Evolutionary conservation across 192 early-diverging fungal genomes (phyloP), one percentile per base, ranked within the genome.

Genomic region (Pilaira anomala): DNA sequence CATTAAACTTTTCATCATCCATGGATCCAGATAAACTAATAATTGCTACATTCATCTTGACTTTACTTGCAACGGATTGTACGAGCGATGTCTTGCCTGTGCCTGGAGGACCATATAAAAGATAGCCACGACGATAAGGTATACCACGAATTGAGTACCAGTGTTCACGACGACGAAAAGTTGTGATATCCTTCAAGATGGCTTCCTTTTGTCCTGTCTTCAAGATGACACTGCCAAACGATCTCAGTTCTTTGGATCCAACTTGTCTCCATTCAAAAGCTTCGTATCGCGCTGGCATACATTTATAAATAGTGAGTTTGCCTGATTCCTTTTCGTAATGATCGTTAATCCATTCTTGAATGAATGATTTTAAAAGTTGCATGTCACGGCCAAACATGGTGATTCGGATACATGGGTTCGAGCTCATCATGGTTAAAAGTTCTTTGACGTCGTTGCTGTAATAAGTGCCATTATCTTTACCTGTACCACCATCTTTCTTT

Each of bases 71-170:
- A 67, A 83, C 48, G n/a, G 78, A 78, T 13, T 76, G 73, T 18
- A 83, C 76, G 48, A 80, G 66, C 0, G 78, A 80, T 4, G 78
- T 80, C 51, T 83, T 83, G 22, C 81, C 81, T 1, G 81, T 80
- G 41, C 81, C 81, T 18, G 81, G 81, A 36, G 78, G 78, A 44
- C 81, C 80, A 63, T 80, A 64, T n/a, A 83, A 69, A 19, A 83
- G 69, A 52, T 78, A 76, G 8, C 81, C 78, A 12, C 81, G 76
- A 21, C 81, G 72, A 57, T 83, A 80, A 53, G 81, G 78, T 28
- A 83, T 75, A 44, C 81, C 81, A 12, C 73, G 68, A 12, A 76
- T 60, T 48, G 73, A 66, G 59, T 80, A 83, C 78, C 78, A 83
- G 25, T 66, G 48, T 19, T 77, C 65, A 11, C 71, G 67, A 41